Percentiles rank a stretch among this genome's conserved stretches.
Conservation (phyloP, 139 green algal genomes). For the Spirogloea muscicola region DNA sequence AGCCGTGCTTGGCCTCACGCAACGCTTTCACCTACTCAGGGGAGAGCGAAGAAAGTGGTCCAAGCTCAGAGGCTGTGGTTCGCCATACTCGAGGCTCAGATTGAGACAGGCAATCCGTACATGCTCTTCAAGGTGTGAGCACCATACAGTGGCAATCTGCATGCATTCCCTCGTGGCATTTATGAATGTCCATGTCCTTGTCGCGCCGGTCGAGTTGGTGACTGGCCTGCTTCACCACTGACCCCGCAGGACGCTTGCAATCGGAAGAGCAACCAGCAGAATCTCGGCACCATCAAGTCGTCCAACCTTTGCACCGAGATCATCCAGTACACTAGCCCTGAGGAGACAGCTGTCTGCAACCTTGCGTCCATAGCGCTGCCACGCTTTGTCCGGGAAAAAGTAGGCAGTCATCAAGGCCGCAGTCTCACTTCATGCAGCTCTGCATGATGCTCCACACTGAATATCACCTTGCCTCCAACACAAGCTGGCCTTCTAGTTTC, state of each 20-base stretch:
- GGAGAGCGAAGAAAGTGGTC: slow-evolving; percentile 67
- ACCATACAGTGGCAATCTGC: too few relatives aligned
- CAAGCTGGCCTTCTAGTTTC: too few relatives aligned
- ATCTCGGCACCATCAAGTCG: slow-evolving; percentile 93
- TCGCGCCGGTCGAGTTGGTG: too few relatives aligned
- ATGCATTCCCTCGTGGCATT: too few relatives aligned
- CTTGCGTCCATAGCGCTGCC: slow-evolving; percentile 94
- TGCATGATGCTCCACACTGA: too few relatives aligned
- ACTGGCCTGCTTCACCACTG: too few relatives aligned
- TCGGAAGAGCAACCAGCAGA: slow-evolving; percentile 90
- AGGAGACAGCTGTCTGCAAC: slow-evolving; percentile 99
- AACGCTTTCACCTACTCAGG: slow-evolving; percentile 30
- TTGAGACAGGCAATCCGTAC: slow-evolving; percentile 98
- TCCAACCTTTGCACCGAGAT: slow-evolving; percentile 99
- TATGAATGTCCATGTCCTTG: too few relatives aligned
- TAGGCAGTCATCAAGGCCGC: slow-evolving; percentile 20
- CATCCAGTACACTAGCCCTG: slow-evolving; percentile 86
- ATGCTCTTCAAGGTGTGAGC: slow-evolving; percentile 92
- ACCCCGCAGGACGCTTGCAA: slow-evolving; percentile 79
- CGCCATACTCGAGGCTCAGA: slow-evolving; percentile 84
- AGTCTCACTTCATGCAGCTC: neutral
- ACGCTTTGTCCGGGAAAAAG: slow-evolving; percentile 68
- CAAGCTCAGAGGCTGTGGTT: slow-evolving; percentile 98
- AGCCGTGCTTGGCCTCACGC: neutral
- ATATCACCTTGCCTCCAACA: too few relatives aligned